Percentiles rank a stretch among this genome's conserved stretches.
Evolutionary conservation across 2,329 filamentous ascomycete species (phyloP).

Genomic region (Cercospora sesami): DNA sequence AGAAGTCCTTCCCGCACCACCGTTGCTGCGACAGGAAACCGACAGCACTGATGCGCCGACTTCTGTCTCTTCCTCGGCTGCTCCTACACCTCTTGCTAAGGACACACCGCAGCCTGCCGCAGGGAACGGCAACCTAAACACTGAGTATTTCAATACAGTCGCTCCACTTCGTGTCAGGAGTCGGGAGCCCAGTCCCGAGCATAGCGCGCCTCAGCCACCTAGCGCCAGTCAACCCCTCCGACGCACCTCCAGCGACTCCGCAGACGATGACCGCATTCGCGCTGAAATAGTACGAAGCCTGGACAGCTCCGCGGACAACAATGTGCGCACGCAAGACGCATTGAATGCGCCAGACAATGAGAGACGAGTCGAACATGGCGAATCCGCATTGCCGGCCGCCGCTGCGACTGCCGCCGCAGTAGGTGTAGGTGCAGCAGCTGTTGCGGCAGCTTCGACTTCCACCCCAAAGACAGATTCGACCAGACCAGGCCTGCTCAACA

Average conservation of each 20-base stretch:
- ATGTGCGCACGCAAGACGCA: conserved; percentile 33
- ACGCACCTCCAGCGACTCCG: conserved; percentile 24
- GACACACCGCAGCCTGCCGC: conserved; percentile 42
- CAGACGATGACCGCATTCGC: conserved; percentile 63
- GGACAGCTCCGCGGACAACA: conserved; percentile 27
- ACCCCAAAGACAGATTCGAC: background rate
- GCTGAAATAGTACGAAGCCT: conserved; percentile 75
- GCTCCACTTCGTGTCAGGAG: conserved; percentile 25
- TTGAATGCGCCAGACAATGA: conserved; percentile 33
- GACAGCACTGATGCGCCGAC: conserved; percentile 26
- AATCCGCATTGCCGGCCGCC: conserved; percentile 33
- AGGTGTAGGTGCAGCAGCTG: conserved; percentile 10
- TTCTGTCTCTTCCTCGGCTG: conserved; percentile 29
- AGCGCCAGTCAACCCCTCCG: conserved; percentile 14
- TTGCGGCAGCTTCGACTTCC: conserved; percentile 5
- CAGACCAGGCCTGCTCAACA: conserved; percentile 32
- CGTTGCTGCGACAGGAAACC: conserved; percentile 25
- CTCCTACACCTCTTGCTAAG: conserved; percentile 48
- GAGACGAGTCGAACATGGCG: conserved; percentile 27
- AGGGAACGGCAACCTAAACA: conserved; percentile 6
- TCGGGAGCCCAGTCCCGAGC: conserved; percentile 34
- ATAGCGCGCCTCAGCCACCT: conserved; percentile 7
- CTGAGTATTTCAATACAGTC: conserved; percentile 27
- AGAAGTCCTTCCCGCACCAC: conserved; percentile 20
- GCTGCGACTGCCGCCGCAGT: conserved; percentile 14